These are phyloP conservation scores for Lecanicillium sp. DNA, from an alignment of 2,329 filamentous ascomycete genomes.

Conservation along the genomic window DNA sequence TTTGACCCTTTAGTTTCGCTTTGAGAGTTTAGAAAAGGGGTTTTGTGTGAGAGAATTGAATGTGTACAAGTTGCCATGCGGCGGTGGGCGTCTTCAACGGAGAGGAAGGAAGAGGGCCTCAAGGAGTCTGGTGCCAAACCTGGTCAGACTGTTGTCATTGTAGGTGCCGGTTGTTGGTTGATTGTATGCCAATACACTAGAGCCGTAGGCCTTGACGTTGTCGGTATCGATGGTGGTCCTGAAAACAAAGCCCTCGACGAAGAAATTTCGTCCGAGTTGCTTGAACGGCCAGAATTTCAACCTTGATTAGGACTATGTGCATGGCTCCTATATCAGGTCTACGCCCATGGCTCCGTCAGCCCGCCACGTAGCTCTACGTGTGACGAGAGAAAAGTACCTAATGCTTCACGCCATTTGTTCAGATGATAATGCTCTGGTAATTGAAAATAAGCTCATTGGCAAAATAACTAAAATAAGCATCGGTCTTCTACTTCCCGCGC, in stretches of 20 bases:
- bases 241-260: conserved; percentile 70
- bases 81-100: no score
- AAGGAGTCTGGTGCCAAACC: conserved; percentile 58
- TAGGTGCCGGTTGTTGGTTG: conserved; percentile 67
- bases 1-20: no score
- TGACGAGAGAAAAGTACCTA: conserved; percentile 81
- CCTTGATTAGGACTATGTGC: conserved; percentile 66
- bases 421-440: conserved; percentile 84
- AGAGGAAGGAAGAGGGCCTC: no score
- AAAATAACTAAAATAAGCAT: conserved; percentile 2
- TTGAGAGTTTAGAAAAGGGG: no score
- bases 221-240: conserved; percentile 76
- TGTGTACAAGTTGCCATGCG: no score
- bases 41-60: no score
- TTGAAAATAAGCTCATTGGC: conserved; percentile 34
- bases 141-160: conserved; percentile 63
- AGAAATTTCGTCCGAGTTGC: no score
- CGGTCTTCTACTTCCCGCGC: no score
- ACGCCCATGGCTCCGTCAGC: conserved; percentile 72
- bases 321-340: conserved; percentile 73
- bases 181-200: conserved; percentile 80
- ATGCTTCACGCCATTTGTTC: conserved; percentile 96
- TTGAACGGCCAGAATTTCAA: conserved; percentile 78
- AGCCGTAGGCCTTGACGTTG: conserved; percentile 75
- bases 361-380: conserved; percentile 80